Base-by-base conservation (phyloP, 2,329 filamentous ascomycete genomes). In the Chalaropsis ovoidea region DNA sequence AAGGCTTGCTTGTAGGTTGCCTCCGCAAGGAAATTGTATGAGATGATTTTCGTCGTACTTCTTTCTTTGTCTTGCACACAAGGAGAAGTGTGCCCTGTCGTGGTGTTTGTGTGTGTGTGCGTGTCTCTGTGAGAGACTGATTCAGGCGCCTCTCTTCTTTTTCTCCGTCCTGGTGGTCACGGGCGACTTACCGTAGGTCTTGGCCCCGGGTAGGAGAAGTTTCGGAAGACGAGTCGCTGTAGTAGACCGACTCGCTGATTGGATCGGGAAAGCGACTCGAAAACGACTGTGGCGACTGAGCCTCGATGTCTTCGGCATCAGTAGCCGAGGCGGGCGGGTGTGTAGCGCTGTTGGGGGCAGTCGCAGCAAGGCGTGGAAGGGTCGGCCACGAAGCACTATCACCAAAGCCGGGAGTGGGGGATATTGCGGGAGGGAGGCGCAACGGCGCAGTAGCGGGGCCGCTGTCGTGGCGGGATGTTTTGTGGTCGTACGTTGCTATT, bases 371-470 rank as follows among this genome's bases (percentile, higher is more conserved):
- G 2, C 27, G 54, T 8, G 7, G 54, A 11, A 47, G 61, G 49
- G 35, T 41, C 39, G 62, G 24, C 42, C 42, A 35, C 42, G 58
- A 41, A 27, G 27, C 3, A 39, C 27, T 58, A 39, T 58, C 54
- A 11, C 15, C 54, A 62, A 61, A 54, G 31, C 45, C 62, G 6
- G 65, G 65, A 10, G 42, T 43, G 24, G 31, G 45, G 5, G 61
- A 39, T 24, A 31, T 43, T 54, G 47, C 42, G 10, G 60, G n/a
- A 13, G 60, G n/a, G 7, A 47, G 35, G 15, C 31, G 66, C 27
- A 67, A 61, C 35, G 66, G 63, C 52, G 63, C 66, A 39, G 66
- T 67, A 10, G 58, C 58, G 11, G 66, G 63, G 6, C 63, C 60
- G 60, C 60, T 63, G 43, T 67, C 66, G 66, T 49, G 66, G 45